Evolutionary conservation across 768 basidiomycete genomes (phyloP), one percentile per base, ranked within the genome.

Genomic region (Psilocybe cyanescens): DNA sequence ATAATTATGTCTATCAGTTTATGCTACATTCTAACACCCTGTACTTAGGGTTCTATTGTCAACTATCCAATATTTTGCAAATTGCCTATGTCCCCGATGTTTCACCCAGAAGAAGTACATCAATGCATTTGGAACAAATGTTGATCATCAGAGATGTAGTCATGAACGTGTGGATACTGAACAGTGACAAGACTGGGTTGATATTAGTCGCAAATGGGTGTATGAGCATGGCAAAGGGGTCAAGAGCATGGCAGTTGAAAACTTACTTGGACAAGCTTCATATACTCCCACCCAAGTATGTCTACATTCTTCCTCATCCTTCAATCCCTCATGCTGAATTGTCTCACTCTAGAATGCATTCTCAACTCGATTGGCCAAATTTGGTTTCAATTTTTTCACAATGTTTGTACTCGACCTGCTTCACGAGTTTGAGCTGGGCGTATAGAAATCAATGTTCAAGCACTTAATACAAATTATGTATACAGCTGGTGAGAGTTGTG

Each of bases 401-500:
- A 71, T 78, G 60, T 72, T 79, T 53, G 71, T 72, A 0, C 70
- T 72, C 0, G 77, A 80, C 58, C 59, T 79, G 4, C 56, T 81
- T 28, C 79, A 80, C 59, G 78, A 81, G 54, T 70, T 79, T 45
- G 76, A 80, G 59, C 64, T 80, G 1, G 76, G 78, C 9, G 70
- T 75, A 2, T 77, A 71, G 74, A 81, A 79, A 59, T 63, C 73
- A 1, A 35, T 73, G 0, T 75, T 79, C 52, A 72, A 63, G 0
- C 80, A 80, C 52, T 63, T 79, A 0, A 60, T 79, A 4, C 71
- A 72, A 0, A 63, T 80, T 6, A 60, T 80, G 0, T 48, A 72
- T 44, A 62, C 69, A 4, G 17, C 61, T 41, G 66, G 65, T 6
- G 47, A 55, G 12, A 62, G 65, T 14, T 8, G 50, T 9, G 58